These are phyloP conservation scores for Phytopythium mirpurense DNA, from an alignment of 352 stramenopile species.

Conservation along the genomic window DNA sequence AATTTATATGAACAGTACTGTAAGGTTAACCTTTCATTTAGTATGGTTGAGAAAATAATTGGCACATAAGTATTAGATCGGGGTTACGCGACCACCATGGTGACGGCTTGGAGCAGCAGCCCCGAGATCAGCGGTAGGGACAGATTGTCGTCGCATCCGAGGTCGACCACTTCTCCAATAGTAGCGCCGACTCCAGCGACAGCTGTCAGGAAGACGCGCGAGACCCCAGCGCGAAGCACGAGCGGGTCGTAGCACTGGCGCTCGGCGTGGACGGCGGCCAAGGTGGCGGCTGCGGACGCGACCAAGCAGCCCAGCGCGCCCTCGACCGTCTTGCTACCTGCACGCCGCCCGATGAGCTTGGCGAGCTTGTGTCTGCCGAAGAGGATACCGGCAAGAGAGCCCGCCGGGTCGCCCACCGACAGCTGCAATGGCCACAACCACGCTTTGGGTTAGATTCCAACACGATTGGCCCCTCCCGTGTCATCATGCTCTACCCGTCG, in stretches of 20 bases:
- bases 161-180: conserved; percentile 29
- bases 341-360: conserved; percentile 12
- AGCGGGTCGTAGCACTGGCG: conserved; percentile 17
- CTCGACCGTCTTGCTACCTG: conserved; percentile 38
- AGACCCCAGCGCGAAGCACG: background rate
- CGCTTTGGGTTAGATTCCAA: too few relatives aligned
- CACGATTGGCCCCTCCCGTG: too few relatives aligned
- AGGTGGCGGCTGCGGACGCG: conserved; percentile 16
- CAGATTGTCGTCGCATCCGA: conserved; percentile 53
- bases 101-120: conserved; percentile 26
- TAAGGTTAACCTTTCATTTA: background rate
- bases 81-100: background rate
- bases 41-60: background rate
- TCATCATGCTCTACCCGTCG: too few relatives aligned
- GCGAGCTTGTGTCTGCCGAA: conserved; percentile 30
- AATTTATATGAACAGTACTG: background rate
- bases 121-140: conserved; percentile 39
- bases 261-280: conserved; percentile 18
- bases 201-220: conserved; percentile 7
- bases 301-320: conserved; percentile 37
- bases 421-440: conserved; percentile 17
- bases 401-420: conserved; percentile 43
- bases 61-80: background rate
- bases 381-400: conserved; percentile 38
- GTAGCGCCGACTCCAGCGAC: conserved; percentile 29